phyloP scores from a whole-genome alignment of 1,139 yeast genomes.

The Suhomyces atakaporum region DNA sequence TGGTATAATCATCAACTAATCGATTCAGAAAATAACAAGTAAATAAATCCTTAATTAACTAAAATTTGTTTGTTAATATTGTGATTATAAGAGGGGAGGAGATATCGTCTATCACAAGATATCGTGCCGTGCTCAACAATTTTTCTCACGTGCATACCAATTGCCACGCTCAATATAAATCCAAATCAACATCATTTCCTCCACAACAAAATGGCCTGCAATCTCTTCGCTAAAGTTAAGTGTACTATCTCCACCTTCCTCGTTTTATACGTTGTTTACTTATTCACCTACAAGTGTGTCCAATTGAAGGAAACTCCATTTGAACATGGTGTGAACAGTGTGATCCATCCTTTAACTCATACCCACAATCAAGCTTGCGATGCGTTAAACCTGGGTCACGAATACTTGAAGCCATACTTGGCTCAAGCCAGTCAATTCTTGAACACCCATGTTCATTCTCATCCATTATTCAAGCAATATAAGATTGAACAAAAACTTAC shows the following conservation, averaged over 20 bases:
- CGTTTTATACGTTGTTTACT: slow-evolving; percentile 39
- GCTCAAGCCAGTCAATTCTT: slow-evolving; percentile 30
- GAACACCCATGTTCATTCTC: slow-evolving; percentile 40
- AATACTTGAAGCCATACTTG: slow-evolving; percentile 36
- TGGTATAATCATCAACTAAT: too few species aligned
- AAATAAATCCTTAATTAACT: too few species aligned
- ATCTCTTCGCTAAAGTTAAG: slow-evolving; percentile 25
- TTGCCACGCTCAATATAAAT: slow-evolving; percentile 4
- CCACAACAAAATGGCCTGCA: slow-evolving; percentile 15
- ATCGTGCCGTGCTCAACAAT: slow-evolving; percentile 1
- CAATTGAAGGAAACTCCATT: slow-evolving; percentile 35
- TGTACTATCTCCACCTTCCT: slow-evolving; percentile 31
- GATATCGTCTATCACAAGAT: too few species aligned
- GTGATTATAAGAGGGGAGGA: too few species aligned
- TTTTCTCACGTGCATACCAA: slow-evolving; percentile 5
- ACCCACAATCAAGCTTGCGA: slow-evolving; percentile 41
- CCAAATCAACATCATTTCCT: not conserved
- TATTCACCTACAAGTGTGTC: slow-evolving; percentile 45
- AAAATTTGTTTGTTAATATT: too few species aligned
- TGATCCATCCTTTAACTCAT: slow-evolving; percentile 43
- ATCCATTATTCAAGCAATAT: slow-evolving; percentile 38
- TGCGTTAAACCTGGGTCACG: slow-evolving; percentile 33
- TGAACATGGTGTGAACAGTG: slow-evolving; percentile 28
- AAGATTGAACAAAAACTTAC: slow-evolving; percentile 33
- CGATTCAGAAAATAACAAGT: too few species aligned